Evolutionary conservation across 208 protist genomes (phyloP), one percentile per base, ranked within the genome.

Genomic region (Trypanosoma grayi): DNA sequence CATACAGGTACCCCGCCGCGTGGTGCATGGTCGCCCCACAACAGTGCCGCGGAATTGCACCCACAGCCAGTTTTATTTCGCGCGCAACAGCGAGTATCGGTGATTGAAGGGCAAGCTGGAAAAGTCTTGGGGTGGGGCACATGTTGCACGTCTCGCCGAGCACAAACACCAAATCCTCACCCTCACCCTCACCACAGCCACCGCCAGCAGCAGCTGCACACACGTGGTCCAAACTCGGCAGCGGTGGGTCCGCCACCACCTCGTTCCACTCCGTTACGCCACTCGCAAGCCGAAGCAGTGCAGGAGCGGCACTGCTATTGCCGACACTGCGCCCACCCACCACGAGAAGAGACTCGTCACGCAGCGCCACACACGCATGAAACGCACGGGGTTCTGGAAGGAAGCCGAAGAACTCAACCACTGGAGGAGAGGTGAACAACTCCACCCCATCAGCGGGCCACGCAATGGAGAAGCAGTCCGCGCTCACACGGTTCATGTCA

Each of bases 371-470:
- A 25, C 64, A 79, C 48, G 70, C 70, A 60, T 92, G 85, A 58
- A 85, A 87, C 7, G 77, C 81, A 36, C 78, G 79, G 0, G 81
- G 77, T 36, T 73, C 70, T 27, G 85, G 85, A 22, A 92, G 63
- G 31, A 64, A 73, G 8, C 68, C 73, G 53, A 83, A 79, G 40
- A 46, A 41, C 53, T 53, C 22, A 16, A 64, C 46, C 6, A 28
- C n/a, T 2, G 68, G 68, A 13, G 36, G 39, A 5, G 16, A 25
- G 28, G 56, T 24, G 13, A 34, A 61, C 11, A 24, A 25, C n/a
- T 44, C 25, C 0, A n/a, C 40, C 13, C 37, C 37, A 20, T 56
- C 24, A 37, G 58, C 62, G 52, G 70, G 66, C 79, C 85, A 92
- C 25, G 70, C 60, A 13, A 92, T 57, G 34, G 60, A 51, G 53